Evolutionary conservation across 2,329 filamentous ascomycete genomes (phyloP).

Genomic region (Alternaria incomplexa): DNA sequence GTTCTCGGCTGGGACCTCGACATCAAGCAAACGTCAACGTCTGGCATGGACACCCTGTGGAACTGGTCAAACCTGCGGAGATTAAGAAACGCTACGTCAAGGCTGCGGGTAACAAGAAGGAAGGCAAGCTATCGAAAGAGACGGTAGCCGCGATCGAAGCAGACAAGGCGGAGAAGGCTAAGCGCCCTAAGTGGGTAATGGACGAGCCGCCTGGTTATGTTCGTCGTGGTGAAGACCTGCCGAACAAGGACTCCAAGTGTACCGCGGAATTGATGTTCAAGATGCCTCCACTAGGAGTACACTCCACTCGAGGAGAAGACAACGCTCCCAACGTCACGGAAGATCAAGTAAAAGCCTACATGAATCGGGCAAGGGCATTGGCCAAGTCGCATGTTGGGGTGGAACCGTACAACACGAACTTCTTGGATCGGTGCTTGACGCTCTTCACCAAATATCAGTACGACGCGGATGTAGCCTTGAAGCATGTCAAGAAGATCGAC

Average conservation of each 20-base stretch:
- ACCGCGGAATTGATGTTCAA: slow-evolving; percentile 81
- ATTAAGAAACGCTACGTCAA: slow-evolving; percentile 78
- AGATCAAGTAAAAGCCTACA: slow-evolving; percentile 75
- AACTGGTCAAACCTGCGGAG: slow-evolving; percentile 87
- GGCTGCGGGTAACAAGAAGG: slow-evolving; percentile 70
- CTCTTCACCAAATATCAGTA: slow-evolving; percentile 76
- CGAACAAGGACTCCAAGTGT: slow-evolving; percentile 72
- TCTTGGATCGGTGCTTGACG: slow-evolving; percentile 81
- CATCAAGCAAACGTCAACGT: slow-evolving; percentile 86
- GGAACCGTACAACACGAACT: slow-evolving; percentile 78
- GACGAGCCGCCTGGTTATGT: slow-evolving; percentile 90
- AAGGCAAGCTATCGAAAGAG: slow-evolving; percentile 79
- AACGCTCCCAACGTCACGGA: slow-evolving; percentile 54
- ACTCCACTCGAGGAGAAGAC: slow-evolving; percentile 55
- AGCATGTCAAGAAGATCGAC: slow-evolving; percentile 71
- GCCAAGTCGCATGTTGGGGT: slow-evolving; percentile 70
- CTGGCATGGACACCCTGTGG: slow-evolving; percentile 87
- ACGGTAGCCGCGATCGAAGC: slow-evolving; percentile 78
- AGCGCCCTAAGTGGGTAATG: slow-evolving; percentile 89
- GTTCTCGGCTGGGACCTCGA: slow-evolving; percentile 86
- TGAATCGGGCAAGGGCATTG: slow-evolving; percentile 70
- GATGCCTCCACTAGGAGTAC: slow-evolving; percentile 64
- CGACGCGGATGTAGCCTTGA: slow-evolving; percentile 72
- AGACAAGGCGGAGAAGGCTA: slow-evolving; percentile 78
- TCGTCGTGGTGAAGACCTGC: slow-evolving; percentile 79